Percentiles rank a stretch among this genome's conserved stretches.
phyloP scores from a whole-genome alignment of 2,329 filamentous ascomycete species.

The Phaeoacremonium minimum region DNA sequence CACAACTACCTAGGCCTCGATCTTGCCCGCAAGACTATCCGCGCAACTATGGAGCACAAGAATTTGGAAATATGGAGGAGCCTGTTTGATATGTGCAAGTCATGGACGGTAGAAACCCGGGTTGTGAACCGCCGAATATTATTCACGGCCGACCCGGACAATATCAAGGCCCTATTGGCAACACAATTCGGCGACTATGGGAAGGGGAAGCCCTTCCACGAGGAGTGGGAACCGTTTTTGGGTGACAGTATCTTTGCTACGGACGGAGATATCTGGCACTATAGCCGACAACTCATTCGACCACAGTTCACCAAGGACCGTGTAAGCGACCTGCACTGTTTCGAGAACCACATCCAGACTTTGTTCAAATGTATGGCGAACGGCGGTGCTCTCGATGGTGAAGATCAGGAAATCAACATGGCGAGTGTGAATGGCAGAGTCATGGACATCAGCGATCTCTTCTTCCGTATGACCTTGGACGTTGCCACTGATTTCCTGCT shows the following conservation, averaged over 20 bases:
- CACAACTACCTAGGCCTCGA: slow-evolving; percentile 71
- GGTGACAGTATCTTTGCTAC: slow-evolving; percentile 77
- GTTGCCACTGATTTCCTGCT: slow-evolving; percentile 83
- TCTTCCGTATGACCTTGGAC: slow-evolving; percentile 84
- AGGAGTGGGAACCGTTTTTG: slow-evolving; percentile 71
- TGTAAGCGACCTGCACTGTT: slow-evolving; percentile 74
- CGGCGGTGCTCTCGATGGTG: slow-evolving; percentile 51
- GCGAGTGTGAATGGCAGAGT: slow-evolving; percentile 55
- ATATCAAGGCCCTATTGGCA: slow-evolving; percentile 87
- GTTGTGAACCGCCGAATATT: slow-evolving; percentile 56
- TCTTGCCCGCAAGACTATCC: slow-evolving; percentile 54
- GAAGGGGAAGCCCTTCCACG: slow-evolving; percentile 72
- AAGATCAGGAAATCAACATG: slow-evolving; percentile 60
- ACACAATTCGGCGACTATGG: slow-evolving; percentile 83
- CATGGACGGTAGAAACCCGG: slow-evolving; percentile 58
- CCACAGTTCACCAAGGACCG: slow-evolving; percentile 86
- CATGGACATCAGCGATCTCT: slow-evolving; percentile 69
- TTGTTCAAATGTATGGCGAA: slow-evolving; percentile 66
- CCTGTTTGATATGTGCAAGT: slow-evolving; percentile 37
- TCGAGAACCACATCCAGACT: slow-evolving; percentile 73
- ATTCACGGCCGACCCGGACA: slow-evolving; percentile 79
- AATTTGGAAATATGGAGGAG: slow-evolving; percentile 59
- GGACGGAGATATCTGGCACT: slow-evolving; percentile 75
- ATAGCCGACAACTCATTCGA: slow-evolving; percentile 73
- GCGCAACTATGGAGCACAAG: slow-evolving; percentile 43